Evolutionary conservation across 331 rosid species (phyloP).

Genomic region (Quercus tomentella): DNA sequence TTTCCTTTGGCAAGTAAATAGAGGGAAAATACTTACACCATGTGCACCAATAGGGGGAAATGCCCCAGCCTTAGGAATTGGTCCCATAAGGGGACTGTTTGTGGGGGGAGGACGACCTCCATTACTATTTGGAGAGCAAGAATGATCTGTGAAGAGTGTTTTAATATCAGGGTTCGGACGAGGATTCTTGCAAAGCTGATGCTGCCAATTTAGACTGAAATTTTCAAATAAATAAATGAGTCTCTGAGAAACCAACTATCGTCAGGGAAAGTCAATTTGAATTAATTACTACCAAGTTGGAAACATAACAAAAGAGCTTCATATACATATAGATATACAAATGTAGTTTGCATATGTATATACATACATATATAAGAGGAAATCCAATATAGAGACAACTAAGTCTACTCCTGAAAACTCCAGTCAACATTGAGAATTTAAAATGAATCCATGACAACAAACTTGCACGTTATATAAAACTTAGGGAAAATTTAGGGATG

Average conservation of each 20-base stretch:
- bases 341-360: too few species aligned
- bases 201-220: slow-evolving; percentile 47
- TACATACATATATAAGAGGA: neutral
- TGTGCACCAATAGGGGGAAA: slow-evolving; percentile 45
- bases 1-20: neutral
- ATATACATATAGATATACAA: neutral
- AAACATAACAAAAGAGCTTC: neutral
- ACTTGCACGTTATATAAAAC: neutral
- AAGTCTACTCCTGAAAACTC: neutral
- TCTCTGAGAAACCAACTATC: neutral
- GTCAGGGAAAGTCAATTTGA: neutral
- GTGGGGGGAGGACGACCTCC: slow-evolving; percentile 48
- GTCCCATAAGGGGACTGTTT: slow-evolving; percentile 37
- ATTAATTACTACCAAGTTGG: neutral
- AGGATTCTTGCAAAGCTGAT: slow-evolving; percentile 50
- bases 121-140: slow-evolving; percentile 35
- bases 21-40: slow-evolving; percentile 32
- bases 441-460: slow-evolving; percentile 1
- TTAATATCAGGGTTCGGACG: slow-evolving; percentile 48
- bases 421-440: neutral
- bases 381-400: neutral
- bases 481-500: neutral
- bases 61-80: slow-evolving; percentile 41
- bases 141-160: slow-evolving; percentile 45
- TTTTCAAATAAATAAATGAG: slow-evolving; percentile 2